Percentiles rank a stretch among this genome's conserved stretches.
Conservation (phyloP, 2,329 filamentous ascomycete genomes). For the Pseudogymnoascus sp. region DNA sequence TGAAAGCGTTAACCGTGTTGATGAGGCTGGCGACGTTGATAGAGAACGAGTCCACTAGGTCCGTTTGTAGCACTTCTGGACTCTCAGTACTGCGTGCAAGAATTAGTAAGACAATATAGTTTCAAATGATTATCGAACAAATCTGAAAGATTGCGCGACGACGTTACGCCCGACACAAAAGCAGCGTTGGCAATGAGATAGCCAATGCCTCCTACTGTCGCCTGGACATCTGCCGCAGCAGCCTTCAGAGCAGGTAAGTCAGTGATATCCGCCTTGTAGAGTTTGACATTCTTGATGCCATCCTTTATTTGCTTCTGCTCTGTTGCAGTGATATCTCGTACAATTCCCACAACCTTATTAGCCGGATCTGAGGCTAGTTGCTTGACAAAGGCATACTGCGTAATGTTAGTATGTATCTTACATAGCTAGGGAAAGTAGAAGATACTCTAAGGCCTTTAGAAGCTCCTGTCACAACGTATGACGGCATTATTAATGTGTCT, state of each 20-base stretch:
- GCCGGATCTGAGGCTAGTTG: slow-evolving; percentile 37
- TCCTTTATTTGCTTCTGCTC: slow-evolving; percentile 29
- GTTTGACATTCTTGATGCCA: slow-evolving; percentile 36
- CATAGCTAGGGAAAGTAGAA: background rate
- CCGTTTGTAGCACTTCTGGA: slow-evolving; percentile 13
- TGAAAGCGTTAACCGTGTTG: slow-evolving; percentile 45
- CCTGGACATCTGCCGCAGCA: slow-evolving; percentile 18
- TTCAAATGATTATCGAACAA: slow-evolving; percentile 4
- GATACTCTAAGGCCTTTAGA: background rate
- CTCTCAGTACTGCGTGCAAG: background rate
- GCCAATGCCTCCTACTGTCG: slow-evolving; percentile 28
- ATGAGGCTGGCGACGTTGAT: slow-evolving; percentile 47
- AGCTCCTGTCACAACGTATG: slow-evolving; percentile 6
- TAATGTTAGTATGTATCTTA: background rate
- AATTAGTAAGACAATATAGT: slow-evolving; percentile 13
- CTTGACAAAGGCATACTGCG: slow-evolving; percentile 43
- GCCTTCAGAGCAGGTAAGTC: slow-evolving; percentile 22
- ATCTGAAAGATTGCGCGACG: slow-evolving; percentile 20
- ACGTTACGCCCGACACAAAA: slow-evolving; percentile 17
- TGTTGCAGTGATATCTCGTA: slow-evolving; percentile 38
- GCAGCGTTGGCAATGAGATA: slow-evolving; percentile 28
- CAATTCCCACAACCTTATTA: slow-evolving; percentile 41
- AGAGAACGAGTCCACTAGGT: slow-evolving; percentile 32
- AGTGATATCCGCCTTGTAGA: slow-evolving; percentile 42
- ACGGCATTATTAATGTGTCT: background rate